These are phyloP conservation scores for Acorus gramineus DNA, from an alignment of 106 monocot species.

Conservation along the genomic window DNA sequence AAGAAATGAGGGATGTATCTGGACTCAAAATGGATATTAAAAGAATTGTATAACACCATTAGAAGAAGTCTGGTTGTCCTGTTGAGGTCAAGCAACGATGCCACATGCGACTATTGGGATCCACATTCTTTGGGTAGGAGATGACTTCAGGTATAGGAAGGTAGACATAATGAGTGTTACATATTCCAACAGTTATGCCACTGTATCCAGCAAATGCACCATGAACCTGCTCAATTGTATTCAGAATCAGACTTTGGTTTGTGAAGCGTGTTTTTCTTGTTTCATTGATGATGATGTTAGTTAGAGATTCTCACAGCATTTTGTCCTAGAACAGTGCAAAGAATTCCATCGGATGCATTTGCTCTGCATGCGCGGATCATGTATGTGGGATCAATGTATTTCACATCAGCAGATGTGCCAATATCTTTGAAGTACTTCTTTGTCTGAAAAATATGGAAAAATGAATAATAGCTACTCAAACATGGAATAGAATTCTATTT, in stretches of 20 bases:
- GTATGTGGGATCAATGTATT: slow-evolving; percentile 54
- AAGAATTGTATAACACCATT: background rate
- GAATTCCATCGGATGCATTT: slow-evolving; percentile 55
- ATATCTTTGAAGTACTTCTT: slow-evolving; percentile 37
- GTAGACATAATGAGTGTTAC: slow-evolving; percentile 64
- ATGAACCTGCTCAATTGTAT: slow-evolving; percentile 27
- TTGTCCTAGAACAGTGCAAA: slow-evolving; percentile 56
- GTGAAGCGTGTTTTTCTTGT: no score
- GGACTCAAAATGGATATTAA: no score
- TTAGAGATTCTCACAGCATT: slow-evolving; percentile 35
- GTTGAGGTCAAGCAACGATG: slow-evolving; percentile 61
- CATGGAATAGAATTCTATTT: no score
- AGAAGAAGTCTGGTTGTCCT: slow-evolving; percentile 49
- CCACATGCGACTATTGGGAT: slow-evolving; percentile 77
- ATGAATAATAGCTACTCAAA: no score
- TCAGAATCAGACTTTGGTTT: background rate
- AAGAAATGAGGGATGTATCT: no score
- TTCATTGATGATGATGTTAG: no score
- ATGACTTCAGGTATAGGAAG: slow-evolving; percentile 61
- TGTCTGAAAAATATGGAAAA: slow-evolving; percentile 16
- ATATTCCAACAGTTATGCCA: slow-evolving; percentile 54
- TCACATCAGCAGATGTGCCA: slow-evolving; percentile 35
- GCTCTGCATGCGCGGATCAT: slow-evolving; percentile 46
- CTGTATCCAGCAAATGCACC: slow-evolving; percentile 70
- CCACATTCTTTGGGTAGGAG: slow-evolving; percentile 20